phyloP scores from a whole-genome alignment of 352 stramenopile genomes.

The Phytophthora nicotianae region DNA sequence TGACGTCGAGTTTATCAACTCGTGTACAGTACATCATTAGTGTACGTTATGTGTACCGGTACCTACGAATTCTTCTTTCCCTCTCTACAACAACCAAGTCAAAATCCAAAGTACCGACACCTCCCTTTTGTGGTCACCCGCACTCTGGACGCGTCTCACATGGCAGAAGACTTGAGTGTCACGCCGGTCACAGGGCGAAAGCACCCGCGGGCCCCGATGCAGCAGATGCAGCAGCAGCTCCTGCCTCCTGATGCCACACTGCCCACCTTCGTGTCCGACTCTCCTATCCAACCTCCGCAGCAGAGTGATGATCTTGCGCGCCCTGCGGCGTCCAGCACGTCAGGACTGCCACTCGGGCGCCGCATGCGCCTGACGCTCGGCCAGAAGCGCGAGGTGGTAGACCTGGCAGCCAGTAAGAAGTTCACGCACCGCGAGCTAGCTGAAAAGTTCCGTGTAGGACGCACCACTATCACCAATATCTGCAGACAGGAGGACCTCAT shows the following conservation, averaged over 20 bases:
- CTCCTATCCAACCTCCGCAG: not conserved
- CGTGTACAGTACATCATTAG: not conserved
- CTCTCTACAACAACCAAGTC: conserved; percentile 15
- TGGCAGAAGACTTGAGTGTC: conserved; percentile 27
- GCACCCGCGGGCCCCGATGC: not conserved
- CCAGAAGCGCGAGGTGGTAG: conserved; percentile 87
- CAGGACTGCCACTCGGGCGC: conserved; percentile 30
- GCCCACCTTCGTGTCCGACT: conserved; percentile 1
- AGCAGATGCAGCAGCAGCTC: not conserved
- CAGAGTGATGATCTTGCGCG: conserved; percentile 26
- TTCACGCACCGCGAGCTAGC: conserved; percentile 86
- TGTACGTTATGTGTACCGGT: not conserved
- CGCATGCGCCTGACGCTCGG: conserved; percentile 83
- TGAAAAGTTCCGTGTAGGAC: conserved; percentile 79
- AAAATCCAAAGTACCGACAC: conserved; percentile 16
- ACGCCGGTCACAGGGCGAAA: conserved; percentile 11
- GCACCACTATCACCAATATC: conserved; percentile 89
- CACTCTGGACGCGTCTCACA: conserved; percentile 3
- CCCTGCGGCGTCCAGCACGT: not conserved
- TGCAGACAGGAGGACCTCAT: conserved; percentile 85
- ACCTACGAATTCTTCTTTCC: not conserved
- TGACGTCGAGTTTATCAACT: not conserved
- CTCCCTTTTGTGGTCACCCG: conserved; percentile 27
- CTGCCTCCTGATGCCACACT: conserved; percentile 1
- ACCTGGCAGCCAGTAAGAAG: conserved; percentile 83